Evolutionary conservation across 805 yeast genomes (phyloP).

Genomic region (Lachancea fermentati): DNA sequence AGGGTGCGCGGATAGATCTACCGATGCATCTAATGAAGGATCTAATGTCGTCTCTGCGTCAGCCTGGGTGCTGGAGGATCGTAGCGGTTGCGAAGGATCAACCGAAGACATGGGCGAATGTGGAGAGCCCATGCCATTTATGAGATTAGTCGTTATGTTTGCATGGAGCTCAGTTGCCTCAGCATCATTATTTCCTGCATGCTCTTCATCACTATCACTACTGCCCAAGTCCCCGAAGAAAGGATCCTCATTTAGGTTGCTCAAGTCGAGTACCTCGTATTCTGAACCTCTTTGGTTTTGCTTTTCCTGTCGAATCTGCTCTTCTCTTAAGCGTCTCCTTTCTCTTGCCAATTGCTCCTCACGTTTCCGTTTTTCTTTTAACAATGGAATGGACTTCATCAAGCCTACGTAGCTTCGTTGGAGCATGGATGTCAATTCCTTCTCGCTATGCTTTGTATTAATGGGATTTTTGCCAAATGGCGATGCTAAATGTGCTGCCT

Average conservation of each 20-base stretch:
- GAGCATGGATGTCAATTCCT: slow-evolving; percentile 8
- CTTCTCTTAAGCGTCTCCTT: slow-evolving; percentile 32
- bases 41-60: too few species aligned
- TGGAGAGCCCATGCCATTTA: too few species aligned
- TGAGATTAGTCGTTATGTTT: too few species aligned
- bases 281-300: slow-evolving; percentile 26
- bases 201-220: slow-evolving; percentile 29
- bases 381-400: slow-evolving; percentile 5
- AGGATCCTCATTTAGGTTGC: slow-evolving; percentile 29
- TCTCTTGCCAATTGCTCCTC: slow-evolving; percentile 30
- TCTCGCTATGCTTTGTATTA: slow-evolving; percentile 9
- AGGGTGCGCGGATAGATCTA: too few species aligned
- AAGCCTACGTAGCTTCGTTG: slow-evolving; percentile 13
- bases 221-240: slow-evolving; percentile 30
- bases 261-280: slow-evolving; percentile 23
- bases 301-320: slow-evolving; percentile 26
- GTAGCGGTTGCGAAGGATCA: too few species aligned
- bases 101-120: too few species aligned
- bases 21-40: too few species aligned
- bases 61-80: too few species aligned
- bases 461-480: slow-evolving; percentile 6
- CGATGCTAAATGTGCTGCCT: slow-evolving; percentile 14
- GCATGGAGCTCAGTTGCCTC: not conserved
- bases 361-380: slow-evolving; percentile 17
- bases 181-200: slow-evolving; percentile 21